Percentiles rank a stretch among this genome's conserved stretches.
Evolutionary conservation across 441 rosid species (phyloP).

Genomic region (Pelargonium fulgidum): DNA sequence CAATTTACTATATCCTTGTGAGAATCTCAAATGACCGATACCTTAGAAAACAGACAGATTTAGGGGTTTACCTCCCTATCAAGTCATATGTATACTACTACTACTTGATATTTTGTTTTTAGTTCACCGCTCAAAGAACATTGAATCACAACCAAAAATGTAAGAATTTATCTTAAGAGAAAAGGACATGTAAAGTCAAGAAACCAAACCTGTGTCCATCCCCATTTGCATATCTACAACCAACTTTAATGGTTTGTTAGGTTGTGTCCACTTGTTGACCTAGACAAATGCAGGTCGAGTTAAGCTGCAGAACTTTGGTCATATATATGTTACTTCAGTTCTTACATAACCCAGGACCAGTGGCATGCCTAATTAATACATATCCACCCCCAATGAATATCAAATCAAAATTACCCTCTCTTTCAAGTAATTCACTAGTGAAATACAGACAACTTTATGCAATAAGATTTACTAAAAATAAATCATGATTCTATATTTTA

Average conservation of each 20-base stretch:
- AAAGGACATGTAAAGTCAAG: not conserved
- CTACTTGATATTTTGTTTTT: not conserved
- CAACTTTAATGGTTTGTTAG: conserved; percentile 4
- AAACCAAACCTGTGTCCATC: not conserved
- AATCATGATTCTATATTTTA: too few relatives aligned
- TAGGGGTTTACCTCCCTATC: not conserved
- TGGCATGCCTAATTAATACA: not conserved
- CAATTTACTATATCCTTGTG: not conserved
- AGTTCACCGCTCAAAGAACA: not conserved
- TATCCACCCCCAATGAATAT: not conserved
- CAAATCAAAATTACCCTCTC: not conserved
- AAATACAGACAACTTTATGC: not conserved
- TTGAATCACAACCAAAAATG: not conserved
- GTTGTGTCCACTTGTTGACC: not conserved
- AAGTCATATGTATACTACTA: not conserved
- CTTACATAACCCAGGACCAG: not conserved
- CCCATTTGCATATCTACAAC: not conserved
- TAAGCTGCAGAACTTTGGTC: not conserved
- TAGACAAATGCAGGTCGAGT: not conserved
- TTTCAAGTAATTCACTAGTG: not conserved
- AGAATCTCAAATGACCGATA: not conserved
- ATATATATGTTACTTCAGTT: not conserved
- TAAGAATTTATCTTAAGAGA: not conserved
- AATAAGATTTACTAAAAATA: too few relatives aligned
- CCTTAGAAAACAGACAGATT: not conserved